Base-by-base conservation (phyloP, 768 basidiomycete species). In the Leccinum variicolor region DNA sequence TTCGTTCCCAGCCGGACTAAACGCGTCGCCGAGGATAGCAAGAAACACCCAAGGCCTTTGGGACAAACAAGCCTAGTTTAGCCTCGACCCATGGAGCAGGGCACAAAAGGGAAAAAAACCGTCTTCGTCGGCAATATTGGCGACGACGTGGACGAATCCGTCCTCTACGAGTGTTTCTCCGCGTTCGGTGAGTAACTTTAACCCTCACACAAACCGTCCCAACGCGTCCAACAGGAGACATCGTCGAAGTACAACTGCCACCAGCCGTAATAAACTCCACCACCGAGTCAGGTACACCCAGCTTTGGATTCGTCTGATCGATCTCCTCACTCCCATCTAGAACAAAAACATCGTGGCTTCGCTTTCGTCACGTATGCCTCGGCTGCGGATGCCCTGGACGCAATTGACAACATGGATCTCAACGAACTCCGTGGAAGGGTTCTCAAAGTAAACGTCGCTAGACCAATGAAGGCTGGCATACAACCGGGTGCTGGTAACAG, bases 361-460 rank as follows among this genome's bases (percentile, higher is more conserved):
- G 96, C 88, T 9, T 98, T 98, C 69, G 84, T 98, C 50, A 94
- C 94, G 2, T 98, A 84, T 70, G 75, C 85, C 11, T 88, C 87
- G 7, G 69, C 89, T 9, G 81, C 82, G 23, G 93, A 96, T 73
- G 94, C 96, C 5, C 89, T 92, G 68, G 95, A 98, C 70, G 96
- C 96, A 28, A 96, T 98, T 59, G 96, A 98, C 79, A 98, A 98
- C 76, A 98, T 94, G 92, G 94, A 98, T 73, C 77, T 95, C 74
- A 97, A 96, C 67, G 94, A 95, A 69, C 78, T 91, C 57, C 81
- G 77, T 51, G 92, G 86, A 51, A 83, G 82, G 58, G 86, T 89
- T 52, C 74, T 91, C 60, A 90, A 87, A 75, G 93, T 87, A 50
- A 96, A 91, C 69, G 73, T 94, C 41, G 94, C 95, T 9, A 82